phyloP scores from a whole-genome alignment of 306 rosid genomes.

The Dicorynia guianensis region DNA sequence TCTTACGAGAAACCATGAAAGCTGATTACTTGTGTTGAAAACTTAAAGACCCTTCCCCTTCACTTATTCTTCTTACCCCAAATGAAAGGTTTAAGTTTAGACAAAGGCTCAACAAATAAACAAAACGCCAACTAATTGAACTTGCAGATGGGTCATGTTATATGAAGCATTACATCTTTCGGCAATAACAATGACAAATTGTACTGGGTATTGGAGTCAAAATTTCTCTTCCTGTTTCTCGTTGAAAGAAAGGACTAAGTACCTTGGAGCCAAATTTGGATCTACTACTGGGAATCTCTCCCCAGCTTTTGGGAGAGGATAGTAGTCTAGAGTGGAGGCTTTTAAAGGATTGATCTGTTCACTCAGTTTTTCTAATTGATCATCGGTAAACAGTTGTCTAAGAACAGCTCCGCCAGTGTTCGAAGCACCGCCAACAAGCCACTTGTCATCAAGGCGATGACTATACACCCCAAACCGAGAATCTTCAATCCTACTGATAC shows the following conservation, averaged over 20 bases:
- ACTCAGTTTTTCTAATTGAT: conserved; percentile 71
- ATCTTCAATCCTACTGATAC: conserved; percentile 84
- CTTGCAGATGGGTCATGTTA: neutral
- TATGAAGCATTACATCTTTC: conserved; percentile 10
- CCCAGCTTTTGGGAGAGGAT: conserved; percentile 79
- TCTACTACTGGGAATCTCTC: conserved; percentile 92
- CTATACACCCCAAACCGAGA: conserved; percentile 95
- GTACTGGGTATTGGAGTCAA: neutral
- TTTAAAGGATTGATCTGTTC: conserved; percentile 74
- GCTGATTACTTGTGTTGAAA: conserved; percentile 18
- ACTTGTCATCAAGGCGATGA: conserved; percentile 95
- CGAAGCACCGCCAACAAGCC: conserved; percentile 99
- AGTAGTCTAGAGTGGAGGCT: conserved; percentile 73
- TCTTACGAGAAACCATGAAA: conserved; percentile 1
- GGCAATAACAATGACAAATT: conserved; percentile 10
- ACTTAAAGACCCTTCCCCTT: conserved; percentile 2
- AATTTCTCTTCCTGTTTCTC: conserved; percentile 10
- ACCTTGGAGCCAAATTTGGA: conserved; percentile 85
- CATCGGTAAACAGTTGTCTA: conserved; percentile 78
- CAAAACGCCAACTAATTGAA: neutral
- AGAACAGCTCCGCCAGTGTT: conserved; percentile 94
- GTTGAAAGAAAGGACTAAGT: conserved; percentile 30
- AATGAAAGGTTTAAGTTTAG: too few species aligned
- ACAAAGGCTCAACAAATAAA: neutral
- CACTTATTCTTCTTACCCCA: neutral